Base-by-base conservation (phyloP, 805 yeast genomes). In the Candida nanaspora region DNA sequence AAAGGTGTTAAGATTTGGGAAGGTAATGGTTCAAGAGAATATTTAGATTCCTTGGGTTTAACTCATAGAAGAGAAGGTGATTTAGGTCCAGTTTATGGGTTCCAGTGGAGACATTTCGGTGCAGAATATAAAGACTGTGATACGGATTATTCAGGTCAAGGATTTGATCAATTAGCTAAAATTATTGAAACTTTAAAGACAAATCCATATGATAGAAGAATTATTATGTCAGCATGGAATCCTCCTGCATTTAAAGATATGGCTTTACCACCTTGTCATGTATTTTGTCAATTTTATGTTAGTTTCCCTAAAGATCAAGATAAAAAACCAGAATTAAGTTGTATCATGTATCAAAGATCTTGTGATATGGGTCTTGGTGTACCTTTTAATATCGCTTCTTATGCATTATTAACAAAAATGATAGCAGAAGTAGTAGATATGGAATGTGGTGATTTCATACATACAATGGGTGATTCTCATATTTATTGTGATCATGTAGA, bases 361-460 rank as follows among this genome's bases (percentile, higher is more conserved):
- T 91, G 98, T 63, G 99, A 93, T 57, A 89, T 93, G 96, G 99
- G 99, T 0, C 74, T 93, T n/a, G 99, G 99, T 13, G 98, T 93
- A 19, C 99, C 99, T 1, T 93, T 93, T 63, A 93, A 93, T 59
- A 93, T 93, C 55, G 98, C 99, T 0, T 87, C 97, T 0, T 93
- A 93, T 58, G 95, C 98, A 0, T 68, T 93, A 41, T 70, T 93
- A 46, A 89, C 97, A 2, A 82, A 76, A 52, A 91, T 93, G 97
- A 83, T 93, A 47, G 98, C 99, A 2, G 86, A 86, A 46, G 83
- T 93, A n/a, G 88, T 88, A 34, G 95, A 78, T 49, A 81, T 89
- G 86, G 95, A 88, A 50, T 83, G 96, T 45, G 98, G 98, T 33
- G 97, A 89, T 52, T 87, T 93, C 52, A 76, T 91, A 41, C 98